These are phyloP conservation scores for Protoeuglena noctilucae DNA, from an alignment of 139 green algal genomes.

Conservation along the genomic window DNA sequence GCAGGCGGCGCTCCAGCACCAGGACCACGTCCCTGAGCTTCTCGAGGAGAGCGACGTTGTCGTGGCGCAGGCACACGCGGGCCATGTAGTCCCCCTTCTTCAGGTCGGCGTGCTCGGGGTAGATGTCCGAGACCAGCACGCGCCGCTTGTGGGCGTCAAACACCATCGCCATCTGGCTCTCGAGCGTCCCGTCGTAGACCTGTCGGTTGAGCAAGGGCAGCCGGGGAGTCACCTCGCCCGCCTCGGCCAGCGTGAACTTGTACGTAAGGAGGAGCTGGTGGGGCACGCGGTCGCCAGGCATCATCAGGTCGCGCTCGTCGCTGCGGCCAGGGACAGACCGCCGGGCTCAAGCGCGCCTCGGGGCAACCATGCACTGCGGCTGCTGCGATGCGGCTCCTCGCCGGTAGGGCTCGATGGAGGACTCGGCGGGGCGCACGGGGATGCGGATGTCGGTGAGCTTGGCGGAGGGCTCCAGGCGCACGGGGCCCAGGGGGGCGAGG, in stretches of 20 bases:
- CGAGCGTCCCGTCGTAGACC: conserved; percentile 54
- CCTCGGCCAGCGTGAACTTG: conserved; percentile 52
- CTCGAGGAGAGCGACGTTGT: conserved; percentile 51
- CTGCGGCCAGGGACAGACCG: background rate
- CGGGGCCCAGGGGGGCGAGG: conserved; percentile 28
- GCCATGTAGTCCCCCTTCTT: conserved; percentile 39
- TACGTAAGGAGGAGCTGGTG: conserved; percentile 68
- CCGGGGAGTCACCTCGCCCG: conserved; percentile 41
- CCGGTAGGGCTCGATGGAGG: conserved; percentile 19
- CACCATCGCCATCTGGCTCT: conserved; percentile 37
- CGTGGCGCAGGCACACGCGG: conserved; percentile 40
- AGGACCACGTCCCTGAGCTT: conserved; percentile 32
- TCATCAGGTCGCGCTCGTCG: conserved; percentile 6
- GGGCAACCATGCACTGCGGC: background rate
- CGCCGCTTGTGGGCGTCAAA: conserved; percentile 54
- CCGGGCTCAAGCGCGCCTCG: background rate
- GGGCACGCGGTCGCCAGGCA: conserved; percentile 38
- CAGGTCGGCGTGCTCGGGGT: conserved; percentile 35
- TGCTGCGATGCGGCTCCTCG: background rate
- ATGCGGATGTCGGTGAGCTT: conserved; percentile 39
- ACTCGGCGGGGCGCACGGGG: conserved; percentile 31
- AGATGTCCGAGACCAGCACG: conserved; percentile 32
- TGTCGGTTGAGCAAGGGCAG: conserved; percentile 52
- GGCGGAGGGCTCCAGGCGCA: conserved; percentile 37
- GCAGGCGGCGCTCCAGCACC: conserved; percentile 34